A percentile compares a stretch with the other conserved stretches of the same genome.
Conservation (phyloP, 768 basidiomycete genomes). For the Termitomyces sp. region DNA sequence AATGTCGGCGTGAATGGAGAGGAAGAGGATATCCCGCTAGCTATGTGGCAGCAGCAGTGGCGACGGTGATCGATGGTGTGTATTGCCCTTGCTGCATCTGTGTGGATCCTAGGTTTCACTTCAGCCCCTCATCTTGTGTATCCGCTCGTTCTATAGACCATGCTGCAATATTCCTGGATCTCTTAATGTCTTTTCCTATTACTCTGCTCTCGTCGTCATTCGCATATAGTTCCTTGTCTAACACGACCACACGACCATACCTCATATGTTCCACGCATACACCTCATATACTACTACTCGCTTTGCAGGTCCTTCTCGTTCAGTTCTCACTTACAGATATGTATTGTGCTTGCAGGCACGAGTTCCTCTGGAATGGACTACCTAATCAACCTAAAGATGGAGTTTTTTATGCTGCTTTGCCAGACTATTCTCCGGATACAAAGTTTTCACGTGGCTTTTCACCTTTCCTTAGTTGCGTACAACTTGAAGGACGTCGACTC, state of each 20-base stretch:
- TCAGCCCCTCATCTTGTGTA: conserved; percentile 7
- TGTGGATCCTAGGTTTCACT: conserved; percentile 5
- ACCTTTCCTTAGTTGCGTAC: too few relatives aligned
- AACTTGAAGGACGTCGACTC: too few relatives aligned
- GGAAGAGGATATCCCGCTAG: conserved; percentile 80
- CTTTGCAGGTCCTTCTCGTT: conserved; percentile 8
- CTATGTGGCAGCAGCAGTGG: conserved; percentile 76
- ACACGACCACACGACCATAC: conserved; percentile 3
- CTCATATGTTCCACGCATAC: conserved; percentile 4
- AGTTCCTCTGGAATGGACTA: conserved; percentile 15
- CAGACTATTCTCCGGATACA: not conserved
- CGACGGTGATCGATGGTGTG: conserved; percentile 37
- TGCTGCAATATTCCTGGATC: conserved; percentile 19
- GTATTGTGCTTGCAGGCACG: conserved; percentile 11
- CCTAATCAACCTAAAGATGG: conserved; percentile 12
- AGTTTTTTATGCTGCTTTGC: not conserved
- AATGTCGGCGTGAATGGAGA: conserved; percentile 35
- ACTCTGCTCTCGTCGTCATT: conserved; percentile 4
- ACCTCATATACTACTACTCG: conserved; percentile 12
- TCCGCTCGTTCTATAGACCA: conserved; percentile 16
- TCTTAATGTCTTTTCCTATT: not conserved
- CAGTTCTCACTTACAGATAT: conserved; percentile 13
- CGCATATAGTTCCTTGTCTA: conserved; percentile 6
- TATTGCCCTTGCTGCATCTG: not conserved
- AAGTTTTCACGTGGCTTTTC: not conserved